Conservation (phyloP, 2,329 filamentous ascomycete species). For the Aspergillus floridensis region DNA sequence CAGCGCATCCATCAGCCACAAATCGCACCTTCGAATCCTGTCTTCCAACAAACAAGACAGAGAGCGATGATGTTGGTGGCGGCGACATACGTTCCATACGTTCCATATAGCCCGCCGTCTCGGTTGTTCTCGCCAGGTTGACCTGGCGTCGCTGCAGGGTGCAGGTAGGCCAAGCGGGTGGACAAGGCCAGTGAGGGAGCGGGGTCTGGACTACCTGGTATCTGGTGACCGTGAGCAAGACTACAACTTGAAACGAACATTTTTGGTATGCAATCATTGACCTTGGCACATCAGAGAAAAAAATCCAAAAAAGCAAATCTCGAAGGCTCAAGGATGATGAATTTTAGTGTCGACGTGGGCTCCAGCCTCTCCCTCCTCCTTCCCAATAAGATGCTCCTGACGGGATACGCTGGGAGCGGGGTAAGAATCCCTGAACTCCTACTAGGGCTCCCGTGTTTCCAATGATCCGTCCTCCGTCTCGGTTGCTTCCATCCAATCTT, state of each 20-base stretch:
- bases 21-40: background rate
- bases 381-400: slow-evolving; percentile 12
- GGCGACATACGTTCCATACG: slow-evolving; percentile 5
- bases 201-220: slow-evolving; percentile 8
- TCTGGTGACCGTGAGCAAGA: slow-evolving; percentile 13
- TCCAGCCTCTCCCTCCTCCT: background rate
- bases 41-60: background rate
- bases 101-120: slow-evolving; percentile 4
- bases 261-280: slow-evolving; percentile 1
- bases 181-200: slow-evolving; percentile 7
- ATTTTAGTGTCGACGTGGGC: slow-evolving; percentile 3
- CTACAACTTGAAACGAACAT: slow-evolving; percentile 9
- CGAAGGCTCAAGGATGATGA: slow-evolving; percentile 1
- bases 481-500: background rate
- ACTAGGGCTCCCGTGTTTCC: background rate
- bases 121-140: background rate
- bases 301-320: slow-evolving; percentile 7
- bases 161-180: slow-evolving; percentile 8
- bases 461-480: background rate
- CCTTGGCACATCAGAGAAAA: slow-evolving; percentile 10
- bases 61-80: slow-evolving; percentile 6
- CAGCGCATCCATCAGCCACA: slow-evolving; percentile 2
- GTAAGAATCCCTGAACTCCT: slow-evolving; percentile 2
- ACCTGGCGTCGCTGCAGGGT: slow-evolving; percentile 11
- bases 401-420: slow-evolving; percentile 9